phyloP scores from a whole-genome alignment of 1,284 basidiomycete genomes.

The Trichosporon faecale region DNA sequence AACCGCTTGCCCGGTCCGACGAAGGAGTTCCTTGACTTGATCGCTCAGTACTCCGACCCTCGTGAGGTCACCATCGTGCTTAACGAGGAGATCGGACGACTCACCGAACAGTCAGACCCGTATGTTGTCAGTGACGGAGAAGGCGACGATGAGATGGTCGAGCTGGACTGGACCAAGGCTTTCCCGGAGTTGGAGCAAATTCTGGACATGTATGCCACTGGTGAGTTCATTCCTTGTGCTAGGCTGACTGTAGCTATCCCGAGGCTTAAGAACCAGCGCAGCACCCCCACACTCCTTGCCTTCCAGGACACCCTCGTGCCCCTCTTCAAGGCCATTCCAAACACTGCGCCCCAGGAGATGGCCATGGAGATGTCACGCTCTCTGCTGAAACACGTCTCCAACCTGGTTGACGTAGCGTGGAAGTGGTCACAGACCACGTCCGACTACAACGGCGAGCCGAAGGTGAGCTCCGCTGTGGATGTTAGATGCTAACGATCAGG shows the following conservation, averaged over 20 bases:
- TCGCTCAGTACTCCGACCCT: conserved; percentile 26
- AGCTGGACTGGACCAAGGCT: conserved; percentile 51
- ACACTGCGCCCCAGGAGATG: conserved; percentile 14
- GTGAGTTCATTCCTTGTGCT: conserved; percentile 21
- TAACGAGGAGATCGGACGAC: conserved; percentile 28
- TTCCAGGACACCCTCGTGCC: conserved; percentile 29
- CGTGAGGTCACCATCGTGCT: conserved; percentile 39
- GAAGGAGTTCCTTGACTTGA: conserved; percentile 22
- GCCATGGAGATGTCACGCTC: conserved; percentile 23
- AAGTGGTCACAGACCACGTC: conserved; percentile 31
- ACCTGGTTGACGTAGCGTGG: conserved; percentile 29
- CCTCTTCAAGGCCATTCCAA: conserved; percentile 25
- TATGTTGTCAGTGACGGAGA: conserved; percentile 37
- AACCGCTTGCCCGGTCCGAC: background rate
- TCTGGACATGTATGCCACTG: conserved; percentile 47
- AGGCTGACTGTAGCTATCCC: conserved; percentile 27
- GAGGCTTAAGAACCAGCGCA: conserved; percentile 28
- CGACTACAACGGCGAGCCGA: conserved; percentile 40
- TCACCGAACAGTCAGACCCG: conserved; percentile 34
- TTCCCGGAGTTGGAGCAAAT: conserved; percentile 58
- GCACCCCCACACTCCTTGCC: conserved; percentile 37
- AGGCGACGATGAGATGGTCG: conserved; percentile 30
- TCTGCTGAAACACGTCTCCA: conserved; percentile 20
- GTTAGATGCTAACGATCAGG: conserved; percentile 20
- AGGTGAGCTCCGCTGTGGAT: conserved; percentile 19